Base-by-base conservation (phyloP, 441 rosid genomes). In the Arabidopsis hybrid region DNA sequence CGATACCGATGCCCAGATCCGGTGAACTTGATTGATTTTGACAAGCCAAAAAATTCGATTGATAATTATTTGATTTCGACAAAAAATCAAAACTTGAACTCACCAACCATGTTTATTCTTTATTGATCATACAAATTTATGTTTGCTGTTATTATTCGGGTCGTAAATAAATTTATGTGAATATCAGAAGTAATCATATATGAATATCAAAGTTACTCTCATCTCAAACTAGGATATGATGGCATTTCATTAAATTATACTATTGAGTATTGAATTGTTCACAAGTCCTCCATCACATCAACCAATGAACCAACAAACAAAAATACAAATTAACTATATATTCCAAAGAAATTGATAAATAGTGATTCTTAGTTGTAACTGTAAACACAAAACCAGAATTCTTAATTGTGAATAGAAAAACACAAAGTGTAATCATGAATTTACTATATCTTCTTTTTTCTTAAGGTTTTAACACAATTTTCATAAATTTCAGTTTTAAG, bases 281-380 rank as follows among this genome's bases (percentile, higher is more conserved):
- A 77, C 62, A 70, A 50, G 1, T 76, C 71, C 6, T 63, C 50
- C 43, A 65, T 72, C 76, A 51, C 72, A 76, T 76, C 63, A 57
- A 35, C 18, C 59, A 53, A 58, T 26, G 29, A 26, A 26, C 29
- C 29, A 26, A 26, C 29, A 12, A 66, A 66, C 7, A 16, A 31
- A 13, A 66, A 46, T 14, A 45, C 56, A 46, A 35, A 34, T 9
- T 6, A 65, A 12, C 1, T 14, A 36, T 42, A 50, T 1, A 11
- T 42, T 35, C 16, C 8, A 17, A 61, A 52, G 0, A 69, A 62
- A 62, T 36, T 29, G 17, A 18, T 47, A 31, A 59, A 32, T 36
- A 29, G 53, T 47, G 62, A 34, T 14, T 6, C 72, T 71, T 64
- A 58, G 80, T 71, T 71, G 76, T 71, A 71, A 65, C 80, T 50